Evolutionary conservation across 441 rosid species (phyloP), one percentile per base, ranked within the genome.

Genomic region (Viola pubescens): DNA sequence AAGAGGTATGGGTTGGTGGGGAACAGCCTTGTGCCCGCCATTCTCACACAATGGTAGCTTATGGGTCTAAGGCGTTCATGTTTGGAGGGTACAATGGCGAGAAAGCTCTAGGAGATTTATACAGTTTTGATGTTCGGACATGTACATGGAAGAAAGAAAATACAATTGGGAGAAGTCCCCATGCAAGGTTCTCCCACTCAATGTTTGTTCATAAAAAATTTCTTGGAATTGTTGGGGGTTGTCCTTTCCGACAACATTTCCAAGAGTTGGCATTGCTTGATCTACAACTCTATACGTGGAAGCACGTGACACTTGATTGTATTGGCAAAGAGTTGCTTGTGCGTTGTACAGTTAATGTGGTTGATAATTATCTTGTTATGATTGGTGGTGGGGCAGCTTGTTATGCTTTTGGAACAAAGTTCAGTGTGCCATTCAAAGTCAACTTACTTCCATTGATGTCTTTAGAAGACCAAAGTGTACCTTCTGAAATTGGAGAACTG

Each of bases 351-450:
- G 78, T 83, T 71, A 87, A 70, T 56, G 75, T 89, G 70, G 71
- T 84, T 63, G 82, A 82, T 26, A 82, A 87, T 77, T 80, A 84
- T 75, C 94, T 92, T 62, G 68, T 87, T 5, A 52, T 84, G 73
- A 71, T 92, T 75, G 98, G 96, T 14, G 98, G 98, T 65, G 97
- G 98, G 63, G 91, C 96, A 68, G 83, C 98, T 70, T 92, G 98
- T 75, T 89, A 87, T 77, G 98, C 97, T 37, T 92, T 92, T 82
- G 98, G 97, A 75, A 76, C 98, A 43, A 92, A 78, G 79, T 89
- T 92, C 70, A 89, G 88, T 56, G 87, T 78, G 68, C 96, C 98
- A 53, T 63, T 79, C 67, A 87, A 82, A 75, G 75, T 86, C 60
- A 77, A 75, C 77, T 79, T 92, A 84, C 75, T 76, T 69, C 71